phyloP scores from a whole-genome alignment of 2,329 filamentous ascomycete genomes.

The Verticillium zaregamsianum region DNA sequence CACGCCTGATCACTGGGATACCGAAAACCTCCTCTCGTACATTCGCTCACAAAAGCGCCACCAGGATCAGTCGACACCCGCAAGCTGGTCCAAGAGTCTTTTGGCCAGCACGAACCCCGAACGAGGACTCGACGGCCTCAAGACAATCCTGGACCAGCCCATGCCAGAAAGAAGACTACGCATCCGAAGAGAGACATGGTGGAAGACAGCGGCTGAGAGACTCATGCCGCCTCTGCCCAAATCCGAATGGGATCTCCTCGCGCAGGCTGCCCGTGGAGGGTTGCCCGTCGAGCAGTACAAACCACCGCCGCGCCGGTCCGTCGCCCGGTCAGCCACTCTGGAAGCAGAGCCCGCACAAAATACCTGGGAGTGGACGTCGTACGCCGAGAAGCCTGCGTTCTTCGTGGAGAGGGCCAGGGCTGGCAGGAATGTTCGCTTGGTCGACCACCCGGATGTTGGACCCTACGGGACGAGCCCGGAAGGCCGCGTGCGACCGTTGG shows the following conservation, averaged over 20 bases:
- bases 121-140: slow-evolving; percentile 27
- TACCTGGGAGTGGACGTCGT: slow-evolving; percentile 38
- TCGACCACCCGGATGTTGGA: slow-evolving; percentile 29
- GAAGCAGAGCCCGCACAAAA: not conserved
- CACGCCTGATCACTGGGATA: slow-evolving; percentile 43
- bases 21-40: slow-evolving; percentile 36
- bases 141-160: slow-evolving; percentile 47
- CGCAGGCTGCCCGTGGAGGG: slow-evolving; percentile 38
- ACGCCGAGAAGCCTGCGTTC: slow-evolving; percentile 33
- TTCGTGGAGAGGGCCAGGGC: slow-evolving; percentile 31
- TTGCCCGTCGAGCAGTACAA: slow-evolving; percentile 30
- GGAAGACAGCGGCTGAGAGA: slow-evolving; percentile 38
- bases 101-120: slow-evolving; percentile 28
- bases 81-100: slow-evolving; percentile 17
- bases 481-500: slow-evolving; percentile 21
- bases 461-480: slow-evolving; percentile 26
- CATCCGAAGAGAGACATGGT: slow-evolving; percentile 44
- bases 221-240: slow-evolving; percentile 50
- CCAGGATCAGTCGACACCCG: slow-evolving; percentile 18
- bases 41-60: slow-evolving; percentile 35
- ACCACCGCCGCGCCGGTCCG: slow-evolving; percentile 30
- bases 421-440: slow-evolving; percentile 28
- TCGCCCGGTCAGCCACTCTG: slow-evolving; percentile 13
- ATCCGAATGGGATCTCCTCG: slow-evolving; percentile 53
- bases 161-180: slow-evolving; percentile 31